phyloP scores from a whole-genome alignment of 176 grass and related monocot genomes.

The Oryza meridionalis region DNA sequence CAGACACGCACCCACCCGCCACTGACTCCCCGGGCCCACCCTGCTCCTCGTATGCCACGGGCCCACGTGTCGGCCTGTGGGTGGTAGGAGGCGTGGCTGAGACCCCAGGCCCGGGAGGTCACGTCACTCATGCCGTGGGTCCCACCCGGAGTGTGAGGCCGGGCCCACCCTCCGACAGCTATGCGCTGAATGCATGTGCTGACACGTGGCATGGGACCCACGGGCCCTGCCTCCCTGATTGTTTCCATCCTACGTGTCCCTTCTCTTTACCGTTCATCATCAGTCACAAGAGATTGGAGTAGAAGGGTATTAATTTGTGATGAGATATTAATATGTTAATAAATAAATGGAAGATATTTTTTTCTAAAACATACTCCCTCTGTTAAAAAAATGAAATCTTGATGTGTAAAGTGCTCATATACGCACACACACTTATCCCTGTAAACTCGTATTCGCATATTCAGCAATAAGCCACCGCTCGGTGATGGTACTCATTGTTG shows the following conservation, averaged over 20 bases:
- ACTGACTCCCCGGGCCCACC: neutral
- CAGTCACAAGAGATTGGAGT: too few relatives aligned
- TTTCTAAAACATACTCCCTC: too few relatives aligned
- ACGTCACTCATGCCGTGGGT: neutral
- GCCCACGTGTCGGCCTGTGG: neutral
- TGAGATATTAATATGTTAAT: too few relatives aligned
- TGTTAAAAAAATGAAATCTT: too few relatives aligned
- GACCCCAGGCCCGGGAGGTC: neutral
- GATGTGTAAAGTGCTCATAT: too few relatives aligned
- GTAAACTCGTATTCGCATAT: too few relatives aligned
- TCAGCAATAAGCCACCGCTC: too few relatives aligned
- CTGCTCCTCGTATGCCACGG: rapidly evolving
- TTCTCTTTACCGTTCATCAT: neutral
- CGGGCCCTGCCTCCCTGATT: neutral
- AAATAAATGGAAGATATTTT: too few relatives aligned
- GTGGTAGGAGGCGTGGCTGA: neutral
- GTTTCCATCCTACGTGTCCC: neutral
- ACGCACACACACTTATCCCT: too few relatives aligned
- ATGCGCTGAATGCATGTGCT: neutral
- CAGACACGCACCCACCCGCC: neutral
- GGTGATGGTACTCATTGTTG: too few relatives aligned
- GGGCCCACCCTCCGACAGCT: neutral
- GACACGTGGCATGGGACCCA: neutral
- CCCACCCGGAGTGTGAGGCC: neutral
- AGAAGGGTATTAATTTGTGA: too few relatives aligned